phyloP scores from a whole-genome alignment of 768 basidiomycete genomes.

The Agaricus subrufescens region DNA sequence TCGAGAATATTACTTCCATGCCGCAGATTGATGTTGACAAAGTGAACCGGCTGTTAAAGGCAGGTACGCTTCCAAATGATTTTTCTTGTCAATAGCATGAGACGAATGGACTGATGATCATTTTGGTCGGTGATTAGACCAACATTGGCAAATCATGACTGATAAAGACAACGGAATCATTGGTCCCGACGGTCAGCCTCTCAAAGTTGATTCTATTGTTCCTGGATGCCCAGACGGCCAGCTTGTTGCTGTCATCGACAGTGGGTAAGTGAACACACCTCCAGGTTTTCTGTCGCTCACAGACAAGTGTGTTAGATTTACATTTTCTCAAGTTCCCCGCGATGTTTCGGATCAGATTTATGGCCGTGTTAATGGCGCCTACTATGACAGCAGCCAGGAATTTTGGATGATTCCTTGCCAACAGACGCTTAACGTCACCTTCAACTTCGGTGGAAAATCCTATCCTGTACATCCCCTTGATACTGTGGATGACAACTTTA shows the following conservation, averaged over 20 bases:
- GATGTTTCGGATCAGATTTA: slow-evolving; percentile 76
- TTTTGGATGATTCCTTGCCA: slow-evolving; percentile 75
- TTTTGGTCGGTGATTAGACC: slow-evolving; percentile 33
- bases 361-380: slow-evolving; percentile 69
- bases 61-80: slow-evolving; percentile 23
- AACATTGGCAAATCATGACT: slow-evolving; percentile 77
- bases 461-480: slow-evolving; percentile 77
- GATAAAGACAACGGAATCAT: slow-evolving; percentile 64
- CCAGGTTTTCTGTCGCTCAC: not conserved
- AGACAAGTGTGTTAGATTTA: slow-evolving; percentile 17
- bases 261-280: slow-evolving; percentile 38
- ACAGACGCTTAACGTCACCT: slow-evolving; percentile 64
- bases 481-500: slow-evolving; percentile 58
- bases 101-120: not conserved
- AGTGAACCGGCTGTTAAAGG: slow-evolving; percentile 53
- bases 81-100: not conserved
- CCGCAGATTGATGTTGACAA: slow-evolving; percentile 63
- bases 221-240: slow-evolving; percentile 60
- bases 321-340: slow-evolving; percentile 63
- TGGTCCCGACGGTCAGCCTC: slow-evolving; percentile 69
- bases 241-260: slow-evolving; percentile 70
- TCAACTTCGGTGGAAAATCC: slow-evolving; percentile 66
- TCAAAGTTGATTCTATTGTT: slow-evolving; percentile 60
- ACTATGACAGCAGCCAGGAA: slow-evolving; percentile 48
- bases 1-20: slow-evolving; percentile 54